Evolutionary conservation across 176 grass and related monocot genomes (phyloP), one percentile per base, ranked within the genome.

Genomic region (Zoysia japonica): DNA sequence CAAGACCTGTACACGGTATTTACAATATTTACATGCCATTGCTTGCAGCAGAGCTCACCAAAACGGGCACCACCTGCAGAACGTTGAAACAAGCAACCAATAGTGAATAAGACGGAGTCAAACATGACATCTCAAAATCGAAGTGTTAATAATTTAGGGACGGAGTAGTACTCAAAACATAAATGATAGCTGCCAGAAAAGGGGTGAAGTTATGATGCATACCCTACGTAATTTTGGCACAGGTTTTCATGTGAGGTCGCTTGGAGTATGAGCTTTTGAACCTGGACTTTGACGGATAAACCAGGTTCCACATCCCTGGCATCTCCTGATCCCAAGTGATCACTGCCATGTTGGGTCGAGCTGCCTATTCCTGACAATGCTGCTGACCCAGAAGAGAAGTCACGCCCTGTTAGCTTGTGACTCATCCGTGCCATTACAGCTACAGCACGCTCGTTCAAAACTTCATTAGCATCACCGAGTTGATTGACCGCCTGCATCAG

Each of bases 381-480:
- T 67, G 90, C 67, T 67, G 90, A 86, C 28, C 88, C 88, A 53
- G 95, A 92, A 28, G 78, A 90, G 45, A 98, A 98, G 75, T 98
- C 95, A 46, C 95, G 92, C 49, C 95, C 95, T 56, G 92, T 98
- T 55, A 98, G 80, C 52, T 98, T 98, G 70, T 98, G 89, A 78
- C 90, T 98, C 95, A 98, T 98, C 79, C 92, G 89, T 81, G 88
- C 92, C 95, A 98, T 98, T 45, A 98, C 95, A 46, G 89, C 92
- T 49, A 98, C 85, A 69, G 95, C 90, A 72, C 95, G 95, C 83
- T 94, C 95, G 40, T 98, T 98, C 76, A 98, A 78, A 80, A 98
- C 95, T 71, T 98, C 95, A 48, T 94, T 98, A 77, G 95, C 95
- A 68, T 98, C 95, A 70, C 91, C 95, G 7, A 91, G 92, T 89